phyloP scores from a whole-genome alignment of 345 rosid species.

The Syzygium jambos region DNA sequence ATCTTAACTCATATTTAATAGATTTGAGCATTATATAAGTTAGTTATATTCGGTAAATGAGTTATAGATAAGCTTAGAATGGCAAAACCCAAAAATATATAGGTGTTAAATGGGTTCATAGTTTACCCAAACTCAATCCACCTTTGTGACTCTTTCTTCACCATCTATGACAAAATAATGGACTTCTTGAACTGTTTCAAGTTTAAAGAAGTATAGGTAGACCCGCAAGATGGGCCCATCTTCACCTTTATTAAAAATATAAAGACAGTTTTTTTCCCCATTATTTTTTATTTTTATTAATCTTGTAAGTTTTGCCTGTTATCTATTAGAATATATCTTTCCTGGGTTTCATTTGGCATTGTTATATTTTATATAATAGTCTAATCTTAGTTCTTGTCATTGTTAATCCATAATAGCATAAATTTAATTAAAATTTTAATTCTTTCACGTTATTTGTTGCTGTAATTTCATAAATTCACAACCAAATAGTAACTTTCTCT shows the following conservation, averaged over 20 bases:
- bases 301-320: background rate
- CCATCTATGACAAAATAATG: background rate
- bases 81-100: background rate
- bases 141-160: background rate
- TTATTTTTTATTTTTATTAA: too few relatives aligned
- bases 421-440: too few relatives aligned
- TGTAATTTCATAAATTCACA: background rate
- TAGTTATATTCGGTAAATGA: too few relatives aligned
- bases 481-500: background rate
- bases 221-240: background rate
- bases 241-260: too few relatives aligned
- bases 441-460: background rate
- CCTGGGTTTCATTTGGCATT: background rate
- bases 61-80: background rate
- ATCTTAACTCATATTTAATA: background rate
- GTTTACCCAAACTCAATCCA: too few relatives aligned
- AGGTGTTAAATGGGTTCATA: background rate
- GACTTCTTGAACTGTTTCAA: background rate
- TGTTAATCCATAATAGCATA: background rate
- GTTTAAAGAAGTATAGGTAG: background rate
- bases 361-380: too few relatives aligned
- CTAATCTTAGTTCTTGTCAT: background rate
- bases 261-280: background rate
- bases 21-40: too few relatives aligned
- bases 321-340: too few relatives aligned